phyloP scores from a whole-genome alignment of 139 green algal species.

The Marvania coccoides region DNA sequence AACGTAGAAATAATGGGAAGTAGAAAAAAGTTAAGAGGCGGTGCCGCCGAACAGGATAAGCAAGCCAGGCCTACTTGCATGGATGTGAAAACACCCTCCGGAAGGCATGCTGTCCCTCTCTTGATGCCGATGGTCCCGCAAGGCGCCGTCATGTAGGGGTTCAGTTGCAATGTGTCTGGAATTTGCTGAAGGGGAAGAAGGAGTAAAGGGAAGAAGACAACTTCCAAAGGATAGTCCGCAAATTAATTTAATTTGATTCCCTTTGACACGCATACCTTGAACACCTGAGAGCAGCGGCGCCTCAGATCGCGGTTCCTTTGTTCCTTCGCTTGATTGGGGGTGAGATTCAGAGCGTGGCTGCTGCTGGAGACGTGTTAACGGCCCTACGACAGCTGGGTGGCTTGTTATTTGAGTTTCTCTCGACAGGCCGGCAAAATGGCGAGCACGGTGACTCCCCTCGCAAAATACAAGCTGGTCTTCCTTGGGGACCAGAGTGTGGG shows the following conservation, averaged over 20 bases:
- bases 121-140: not conserved
- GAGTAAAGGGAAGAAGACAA: not conserved
- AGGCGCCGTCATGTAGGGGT: not conserved
- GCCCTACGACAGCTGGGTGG: not conserved
- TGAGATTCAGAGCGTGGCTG: too few relatives aligned
- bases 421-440: not conserved
- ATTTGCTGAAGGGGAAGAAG: not conserved
- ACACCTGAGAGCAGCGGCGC: not conserved
- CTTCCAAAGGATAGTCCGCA: not conserved
- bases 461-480: slow-evolving; percentile 99
- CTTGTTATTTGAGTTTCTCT: not conserved
- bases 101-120: not conserved
- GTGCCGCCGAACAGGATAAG: too few relatives aligned
- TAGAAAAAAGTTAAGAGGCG: too few relatives aligned
- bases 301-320: too few relatives aligned
- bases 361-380: not conserved
- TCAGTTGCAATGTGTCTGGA: not conserved
- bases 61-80: too few relatives aligned
- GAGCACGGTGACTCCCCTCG: slow-evolving; percentile 69
- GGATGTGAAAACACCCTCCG: not conserved
- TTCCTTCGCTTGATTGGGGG: too few relatives aligned
- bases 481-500: slow-evolving; percentile 85
- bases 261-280: not conserved
- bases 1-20: too few relatives aligned
- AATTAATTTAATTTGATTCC: not conserved